These are phyloP conservation scores for Cladosporium sp. DNA, from an alignment of 2,329 filamentous ascomycete genomes.

Conservation along the genomic window DNA sequence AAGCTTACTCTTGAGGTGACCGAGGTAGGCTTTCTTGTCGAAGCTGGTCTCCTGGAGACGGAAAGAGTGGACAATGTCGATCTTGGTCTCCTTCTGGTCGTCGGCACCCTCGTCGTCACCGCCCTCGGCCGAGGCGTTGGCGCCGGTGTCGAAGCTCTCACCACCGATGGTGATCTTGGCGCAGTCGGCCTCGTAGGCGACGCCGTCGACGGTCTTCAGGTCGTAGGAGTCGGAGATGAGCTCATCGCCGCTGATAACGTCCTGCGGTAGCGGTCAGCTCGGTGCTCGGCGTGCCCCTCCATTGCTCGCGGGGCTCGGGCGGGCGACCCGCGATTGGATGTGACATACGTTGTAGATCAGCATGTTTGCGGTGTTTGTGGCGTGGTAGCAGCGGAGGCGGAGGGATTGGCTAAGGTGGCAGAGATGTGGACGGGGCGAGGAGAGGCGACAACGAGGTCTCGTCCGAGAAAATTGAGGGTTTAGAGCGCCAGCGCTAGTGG, in stretches of 20 bases:
- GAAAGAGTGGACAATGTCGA: conserved; percentile 92
- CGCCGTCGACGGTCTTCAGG: conserved; percentile 69
- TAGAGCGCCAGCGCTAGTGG: conserved; percentile 2
- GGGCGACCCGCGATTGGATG: neutral
- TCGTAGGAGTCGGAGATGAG: conserved; percentile 93
- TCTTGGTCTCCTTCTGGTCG: conserved; percentile 66
- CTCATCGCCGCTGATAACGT: conserved; percentile 85
- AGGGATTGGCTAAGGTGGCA: conserved; percentile 1
- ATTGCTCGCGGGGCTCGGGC: neutral
- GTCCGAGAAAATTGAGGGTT: neutral
- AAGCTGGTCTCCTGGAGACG: conserved; percentile 70
- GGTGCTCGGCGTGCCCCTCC: neutral
- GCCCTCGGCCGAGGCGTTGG: conserved; percentile 95
- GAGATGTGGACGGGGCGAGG: conserved; percentile 2
- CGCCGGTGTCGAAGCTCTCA: conserved; percentile 76
- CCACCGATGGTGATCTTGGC: conserved; percentile 75
- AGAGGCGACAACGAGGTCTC: conserved; percentile 4
- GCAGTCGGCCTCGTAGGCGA: conserved; percentile 88
- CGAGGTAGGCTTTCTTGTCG: conserved; percentile 81
- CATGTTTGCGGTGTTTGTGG: conserved; percentile 37
- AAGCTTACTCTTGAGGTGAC: conserved; percentile 73
- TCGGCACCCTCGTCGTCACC: conserved; percentile 61
- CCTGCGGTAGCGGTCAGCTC: conserved; percentile 48
- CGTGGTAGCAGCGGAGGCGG: conserved; percentile 7
- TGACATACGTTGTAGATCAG: conserved; percentile 52